Evolutionary conservation across 495 filamentous ascomycete genomes (phyloP).

Genomic region (Penicillium antarcticum): DNA sequence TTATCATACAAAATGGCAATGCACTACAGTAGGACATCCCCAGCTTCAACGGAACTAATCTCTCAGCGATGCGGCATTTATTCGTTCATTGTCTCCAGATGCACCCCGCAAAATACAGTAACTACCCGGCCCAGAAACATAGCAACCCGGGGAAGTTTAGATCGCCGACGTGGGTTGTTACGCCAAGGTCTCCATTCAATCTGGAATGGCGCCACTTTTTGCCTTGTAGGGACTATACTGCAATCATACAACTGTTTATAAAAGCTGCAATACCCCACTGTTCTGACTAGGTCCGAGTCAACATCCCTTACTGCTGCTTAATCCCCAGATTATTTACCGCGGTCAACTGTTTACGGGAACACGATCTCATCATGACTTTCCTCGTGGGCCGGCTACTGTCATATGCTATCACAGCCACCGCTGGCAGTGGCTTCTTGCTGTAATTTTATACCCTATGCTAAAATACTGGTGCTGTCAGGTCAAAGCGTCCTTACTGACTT

Average conservation of each 20-base stretch:
- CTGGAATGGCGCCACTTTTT: conserved; percentile 13
- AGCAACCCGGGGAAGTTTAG: conserved; percentile 11
- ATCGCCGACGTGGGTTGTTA: conserved; percentile 2
- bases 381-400: conserved; percentile 26
- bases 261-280: conserved; percentile 6
- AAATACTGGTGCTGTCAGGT: neutral
- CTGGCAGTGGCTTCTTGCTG: conserved; percentile 39
- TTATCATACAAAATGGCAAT: no score
- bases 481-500: neutral
- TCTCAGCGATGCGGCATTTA: conserved; percentile 7
- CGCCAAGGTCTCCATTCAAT: conserved; percentile 8
- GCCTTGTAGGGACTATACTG: neutral
- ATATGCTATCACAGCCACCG: conserved; percentile 38
- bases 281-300: neutral
- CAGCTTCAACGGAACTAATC: no score
- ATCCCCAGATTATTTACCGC: neutral
- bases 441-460: conserved; percentile 7
- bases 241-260: conserved; percentile 4
- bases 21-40: no score
- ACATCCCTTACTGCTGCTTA: neutral
- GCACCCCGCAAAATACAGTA: conserved; percentile 14
- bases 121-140: conserved; percentile 1
- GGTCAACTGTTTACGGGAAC: neutral
- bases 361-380: conserved; percentile 17
- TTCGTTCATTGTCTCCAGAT: neutral